A percentile compares a stretch with the other conserved stretches of the same genome.
Conservation (phyloP, 306 rosid species). For the Trichosanthes truncata region DNA sequence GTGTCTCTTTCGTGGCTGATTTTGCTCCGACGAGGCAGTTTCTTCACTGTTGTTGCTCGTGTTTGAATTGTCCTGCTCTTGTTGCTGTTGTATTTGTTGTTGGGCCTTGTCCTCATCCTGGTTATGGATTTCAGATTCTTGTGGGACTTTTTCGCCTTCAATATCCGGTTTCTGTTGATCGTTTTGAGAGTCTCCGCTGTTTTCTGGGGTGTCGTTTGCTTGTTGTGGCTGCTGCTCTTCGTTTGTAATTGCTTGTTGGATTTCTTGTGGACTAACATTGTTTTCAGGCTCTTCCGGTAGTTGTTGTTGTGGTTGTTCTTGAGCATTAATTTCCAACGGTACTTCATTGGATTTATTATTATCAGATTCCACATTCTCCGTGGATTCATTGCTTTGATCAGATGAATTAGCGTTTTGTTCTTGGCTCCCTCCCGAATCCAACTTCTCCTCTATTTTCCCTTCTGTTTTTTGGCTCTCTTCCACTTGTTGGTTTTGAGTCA, state of each 20-base stretch:
- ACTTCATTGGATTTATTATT: conserved; percentile 12
- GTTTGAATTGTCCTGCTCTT: conserved; percentile 28
- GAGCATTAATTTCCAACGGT: conserved; percentile 5
- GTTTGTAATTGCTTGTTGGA: background rate
- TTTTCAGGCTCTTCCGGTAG: background rate
- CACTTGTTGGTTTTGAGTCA: conserved; percentile 11
- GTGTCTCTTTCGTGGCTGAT: background rate
- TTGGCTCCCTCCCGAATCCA: conserved; percentile 1
- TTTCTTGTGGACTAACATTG: background rate
- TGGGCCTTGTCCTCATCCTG: conserved; percentile 2
- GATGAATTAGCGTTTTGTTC: background rate
- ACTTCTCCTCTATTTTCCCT: background rate
- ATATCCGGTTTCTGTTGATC: background rate
- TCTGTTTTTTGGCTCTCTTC: conserved; percentile 10
- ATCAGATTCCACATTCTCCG: background rate
- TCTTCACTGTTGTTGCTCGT: background rate
- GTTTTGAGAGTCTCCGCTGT: background rate
- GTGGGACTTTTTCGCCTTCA: conserved; percentile 12
- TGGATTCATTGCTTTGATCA: conserved; percentile 6
- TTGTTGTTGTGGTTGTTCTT: conserved; percentile 11
- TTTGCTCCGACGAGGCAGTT: background rate
- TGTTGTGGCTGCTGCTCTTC: background rate
- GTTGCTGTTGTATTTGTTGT: conserved; percentile 24
- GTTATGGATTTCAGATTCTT: conserved; percentile 2
- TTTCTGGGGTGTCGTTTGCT: background rate